phyloP scores from a whole-genome alignment of 2,329 filamentous ascomycete genomes.

The Macrophomina phaseolina region DNA sequence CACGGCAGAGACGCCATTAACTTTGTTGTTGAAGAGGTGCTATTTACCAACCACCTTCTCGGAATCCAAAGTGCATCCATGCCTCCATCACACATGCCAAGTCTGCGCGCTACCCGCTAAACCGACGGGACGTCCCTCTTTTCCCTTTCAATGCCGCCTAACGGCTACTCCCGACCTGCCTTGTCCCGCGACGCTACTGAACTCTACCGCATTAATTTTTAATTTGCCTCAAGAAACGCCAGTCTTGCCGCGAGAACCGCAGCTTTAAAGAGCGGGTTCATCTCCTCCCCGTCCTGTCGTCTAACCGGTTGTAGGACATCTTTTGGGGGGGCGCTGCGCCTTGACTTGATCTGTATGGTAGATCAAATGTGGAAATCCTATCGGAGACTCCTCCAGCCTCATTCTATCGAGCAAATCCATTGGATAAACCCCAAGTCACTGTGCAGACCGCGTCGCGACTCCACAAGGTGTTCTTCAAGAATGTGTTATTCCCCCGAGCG shows the following conservation, averaged over 20 bases:
- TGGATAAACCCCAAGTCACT: background rate
- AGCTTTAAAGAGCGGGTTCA: background rate
- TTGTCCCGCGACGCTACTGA: background rate
- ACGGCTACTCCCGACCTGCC: slow-evolving; percentile 15
- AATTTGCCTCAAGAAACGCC: background rate
- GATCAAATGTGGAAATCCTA: slow-evolving; percentile 12
- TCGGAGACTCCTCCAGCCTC: slow-evolving; percentile 24
- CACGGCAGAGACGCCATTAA: slow-evolving; percentile 14
- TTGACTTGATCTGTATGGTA: background rate
- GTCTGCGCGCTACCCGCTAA: slow-evolving; percentile 9
- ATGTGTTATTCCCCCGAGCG: background rate
- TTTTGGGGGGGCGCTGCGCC: slow-evolving; percentile 8
- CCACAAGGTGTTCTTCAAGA: background rate
- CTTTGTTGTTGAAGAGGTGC: slow-evolving; percentile 2
- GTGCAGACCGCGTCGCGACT: background rate
- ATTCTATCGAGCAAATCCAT: slow-evolving; percentile 5
- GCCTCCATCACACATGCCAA: slow-evolving; percentile 7
- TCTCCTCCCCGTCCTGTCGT: background rate
- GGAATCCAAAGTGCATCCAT: background rate
- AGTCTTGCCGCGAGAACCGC: slow-evolving; percentile 9
- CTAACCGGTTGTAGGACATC: background rate
- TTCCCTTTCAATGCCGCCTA: slow-evolving; percentile 3
- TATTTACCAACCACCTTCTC: background rate
- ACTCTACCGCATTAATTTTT: background rate
- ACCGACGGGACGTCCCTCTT: slow-evolving; percentile 6